Conservation (phyloP, 345 rosid species). For the Anastatica hierochuntica region DNA sequence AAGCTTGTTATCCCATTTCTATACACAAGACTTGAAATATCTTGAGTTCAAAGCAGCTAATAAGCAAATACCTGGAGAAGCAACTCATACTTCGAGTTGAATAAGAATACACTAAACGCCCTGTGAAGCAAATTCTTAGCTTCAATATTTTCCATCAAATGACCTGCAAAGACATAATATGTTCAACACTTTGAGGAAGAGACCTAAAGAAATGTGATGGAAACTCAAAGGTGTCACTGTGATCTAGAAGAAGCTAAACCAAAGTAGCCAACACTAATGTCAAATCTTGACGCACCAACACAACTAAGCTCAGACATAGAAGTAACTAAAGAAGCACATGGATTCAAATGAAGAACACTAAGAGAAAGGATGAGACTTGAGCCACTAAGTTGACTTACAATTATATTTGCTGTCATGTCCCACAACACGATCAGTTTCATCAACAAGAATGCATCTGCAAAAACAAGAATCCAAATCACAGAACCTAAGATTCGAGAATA, state of each 20-base stretch:
- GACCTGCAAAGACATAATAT: too few relatives aligned
- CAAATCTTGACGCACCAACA: background rate
- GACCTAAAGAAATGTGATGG: slow-evolving; percentile 12
- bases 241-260: background rate
- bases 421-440: slow-evolving; percentile 67
- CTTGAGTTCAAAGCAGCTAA: slow-evolving; percentile 1
- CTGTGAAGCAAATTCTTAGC: slow-evolving; percentile 74
- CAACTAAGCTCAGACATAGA: too few relatives aligned
- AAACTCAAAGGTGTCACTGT: background rate
- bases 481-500: background rate
- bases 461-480: background rate
- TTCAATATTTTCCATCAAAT: slow-evolving; percentile 88
- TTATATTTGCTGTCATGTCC: slow-evolving; percentile 90
- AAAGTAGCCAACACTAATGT: background rate
- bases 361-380: background rate
- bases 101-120: slow-evolving; percentile 93
- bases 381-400: slow-evolving; percentile 45
- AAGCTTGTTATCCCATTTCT: background rate
- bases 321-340: too few relatives aligned
- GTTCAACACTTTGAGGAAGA: too few relatives aligned
- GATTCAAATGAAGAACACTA: too few relatives aligned
- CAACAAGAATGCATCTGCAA: slow-evolving; percentile 94
- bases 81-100: slow-evolving; percentile 86
- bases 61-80: slow-evolving; percentile 77
- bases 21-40: background rate